Percentiles rank a stretch among this genome's conserved stretches.
Evolutionary conservation across 2,329 filamentous ascomycete species (phyloP).

Genomic region (Trichophyton rubrum): DNA sequence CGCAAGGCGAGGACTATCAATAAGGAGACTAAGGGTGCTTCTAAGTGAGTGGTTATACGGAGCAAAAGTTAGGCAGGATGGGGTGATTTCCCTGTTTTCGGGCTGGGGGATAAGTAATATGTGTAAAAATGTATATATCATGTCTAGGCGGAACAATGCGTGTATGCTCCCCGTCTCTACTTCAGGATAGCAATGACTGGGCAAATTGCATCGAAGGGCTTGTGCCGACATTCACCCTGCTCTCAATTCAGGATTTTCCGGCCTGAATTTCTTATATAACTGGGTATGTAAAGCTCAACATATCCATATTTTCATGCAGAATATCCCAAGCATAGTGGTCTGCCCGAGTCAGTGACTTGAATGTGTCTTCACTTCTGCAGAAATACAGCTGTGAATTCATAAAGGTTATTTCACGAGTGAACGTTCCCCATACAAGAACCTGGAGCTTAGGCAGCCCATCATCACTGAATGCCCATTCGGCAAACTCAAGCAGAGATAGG

Average conservation of each 20-base stretch:
- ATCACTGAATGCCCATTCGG: neutral
- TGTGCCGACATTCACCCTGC: too few species aligned
- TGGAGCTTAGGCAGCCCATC: neutral
- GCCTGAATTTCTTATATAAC: too few species aligned
- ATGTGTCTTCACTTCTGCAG: neutral
- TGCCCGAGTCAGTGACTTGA: neutral
- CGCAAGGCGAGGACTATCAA: neutral
- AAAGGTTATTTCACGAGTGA: neutral
- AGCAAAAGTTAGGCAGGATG: too few species aligned
- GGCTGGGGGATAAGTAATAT: too few species aligned
- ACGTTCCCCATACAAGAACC: neutral
- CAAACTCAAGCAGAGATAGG: neutral
- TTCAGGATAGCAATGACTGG: neutral
- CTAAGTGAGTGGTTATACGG: neutral
- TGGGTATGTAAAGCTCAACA: neutral
- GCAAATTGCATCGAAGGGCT: too few species aligned
- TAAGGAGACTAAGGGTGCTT: neutral
- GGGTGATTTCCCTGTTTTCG: too few species aligned
- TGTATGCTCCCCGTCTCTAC: neutral
- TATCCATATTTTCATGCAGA: neutral
- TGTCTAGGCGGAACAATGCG: neutral
- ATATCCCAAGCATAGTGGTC: neutral
- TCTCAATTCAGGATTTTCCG: too few species aligned
- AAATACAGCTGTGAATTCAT: neutral
- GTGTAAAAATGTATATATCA: too few species aligned